Percentiles rank a stretch among this genome's conserved stretches.
Conservation (phyloP, 129 eudicot genomes). For the Glebionis coronaria region DNA sequence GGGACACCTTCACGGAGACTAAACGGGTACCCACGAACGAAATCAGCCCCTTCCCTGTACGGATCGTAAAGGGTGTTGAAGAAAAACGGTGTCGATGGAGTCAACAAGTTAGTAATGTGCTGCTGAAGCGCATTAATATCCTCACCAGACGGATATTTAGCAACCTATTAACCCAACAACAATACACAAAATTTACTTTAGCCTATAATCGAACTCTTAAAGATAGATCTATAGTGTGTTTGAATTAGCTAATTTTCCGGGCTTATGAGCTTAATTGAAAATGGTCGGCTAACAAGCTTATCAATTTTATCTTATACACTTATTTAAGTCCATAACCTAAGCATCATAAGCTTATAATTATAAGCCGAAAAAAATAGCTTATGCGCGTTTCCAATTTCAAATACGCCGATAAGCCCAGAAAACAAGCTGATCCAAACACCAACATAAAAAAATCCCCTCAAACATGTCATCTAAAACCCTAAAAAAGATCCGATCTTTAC, state of each 20-base stretch:
- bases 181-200: neutral
- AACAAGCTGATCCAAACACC: neutral
- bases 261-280: too few relatives aligned
- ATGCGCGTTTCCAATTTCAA: too few relatives aligned
- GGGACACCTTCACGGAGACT: conserved; percentile 80
- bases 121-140: conserved; percentile 74
- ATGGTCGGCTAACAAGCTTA: too few relatives aligned
- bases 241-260: too few relatives aligned
- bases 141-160: conserved; percentile 66
- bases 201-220: neutral
- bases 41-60: conserved; percentile 65
- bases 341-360: too few relatives aligned
- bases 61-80: conserved; percentile 83
- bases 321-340: too few relatives aligned
- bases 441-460: neutral
- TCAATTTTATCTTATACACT: too few relatives aligned
- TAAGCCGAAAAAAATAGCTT: too few relatives aligned
- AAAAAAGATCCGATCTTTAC: conserved; percentile 27
- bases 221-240: too few relatives aligned
- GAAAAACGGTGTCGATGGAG: conserved; percentile 67
- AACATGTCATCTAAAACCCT: neutral
- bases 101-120: conserved; percentile 61
- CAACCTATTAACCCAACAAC: conserved; percentile 47
- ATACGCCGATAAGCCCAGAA: too few relatives aligned
- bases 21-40: conserved; percentile 76